A percentile compares a stretch with the other conserved stretches of the same genome.
These are phyloP conservation scores for Cetradonia linearis DNA, from an alignment of 495 filamentous ascomycete genomes.

Conservation along the genomic window DNA sequence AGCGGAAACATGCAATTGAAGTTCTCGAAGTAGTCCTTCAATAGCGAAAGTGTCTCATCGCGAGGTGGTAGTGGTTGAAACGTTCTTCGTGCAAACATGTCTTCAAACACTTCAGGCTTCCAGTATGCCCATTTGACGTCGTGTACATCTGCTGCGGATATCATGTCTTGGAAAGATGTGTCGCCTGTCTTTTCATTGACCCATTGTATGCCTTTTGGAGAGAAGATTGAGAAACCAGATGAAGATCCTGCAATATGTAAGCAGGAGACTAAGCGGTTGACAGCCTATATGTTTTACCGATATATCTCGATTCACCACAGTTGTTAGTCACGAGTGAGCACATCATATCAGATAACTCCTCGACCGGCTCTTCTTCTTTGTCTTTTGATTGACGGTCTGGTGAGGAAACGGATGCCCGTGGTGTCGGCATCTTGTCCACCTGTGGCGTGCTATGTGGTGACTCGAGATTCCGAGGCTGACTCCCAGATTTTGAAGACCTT, in stretches of 20 bases:
- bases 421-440: slow-evolving; percentile 45
- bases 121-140: slow-evolving; percentile 92
- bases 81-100: slow-evolving; percentile 80
- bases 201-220: slow-evolving; percentile 96
- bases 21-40: slow-evolving; percentile 92
- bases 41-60: slow-evolving; percentile 66
- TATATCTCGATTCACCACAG: slow-evolving; percentile 89
- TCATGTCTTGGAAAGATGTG: slow-evolving; percentile 90
- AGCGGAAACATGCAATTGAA: slow-evolving; percentile 98
- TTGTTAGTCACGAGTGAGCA: slow-evolving; percentile 98
- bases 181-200: slow-evolving; percentile 98
- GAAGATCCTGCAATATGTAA: slow-evolving; percentile 61
- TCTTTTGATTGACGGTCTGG: slow-evolving; percentile 43
- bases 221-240: slow-evolving; percentile 97
- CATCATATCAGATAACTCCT: slow-evolving; percentile 95
- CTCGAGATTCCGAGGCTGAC: slow-evolving; percentile 24
- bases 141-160: slow-evolving; percentile 67
- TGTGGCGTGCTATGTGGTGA: slow-evolving; percentile 40
- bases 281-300: slow-evolving; percentile 49
- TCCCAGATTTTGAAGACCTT: slow-evolving; percentile 26
- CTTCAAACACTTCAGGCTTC: slow-evolving; percentile 90
- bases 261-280: slow-evolving; percentile 2
- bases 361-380: slow-evolving; percentile 65
- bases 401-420: slow-evolving; percentile 51
- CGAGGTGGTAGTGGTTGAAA: slow-evolving; percentile 75